phyloP scores from a whole-genome alignment of 805 yeast species.

The Starmerella vaccinii region DNA sequence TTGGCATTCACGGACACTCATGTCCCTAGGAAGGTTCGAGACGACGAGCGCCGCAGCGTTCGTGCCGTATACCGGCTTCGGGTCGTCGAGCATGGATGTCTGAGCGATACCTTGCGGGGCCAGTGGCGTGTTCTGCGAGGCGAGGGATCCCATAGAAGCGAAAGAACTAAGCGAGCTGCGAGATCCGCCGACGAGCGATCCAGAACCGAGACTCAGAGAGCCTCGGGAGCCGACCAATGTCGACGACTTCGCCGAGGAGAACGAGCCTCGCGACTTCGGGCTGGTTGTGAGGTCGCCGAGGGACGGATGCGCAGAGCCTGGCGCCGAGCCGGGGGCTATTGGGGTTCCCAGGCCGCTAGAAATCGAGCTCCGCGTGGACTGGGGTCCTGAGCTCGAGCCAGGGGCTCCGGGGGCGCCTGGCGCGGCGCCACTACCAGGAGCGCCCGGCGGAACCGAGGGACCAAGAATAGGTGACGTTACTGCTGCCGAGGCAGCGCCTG shows the following conservation, averaged over 20 bases:
- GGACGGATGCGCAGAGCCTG: background rate
- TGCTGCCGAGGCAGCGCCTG: conserved; percentile 3
- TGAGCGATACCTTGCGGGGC: background rate
- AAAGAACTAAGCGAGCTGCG: conserved; percentile 2
- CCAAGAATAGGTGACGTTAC: background rate
- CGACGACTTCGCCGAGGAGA: background rate
- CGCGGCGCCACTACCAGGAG: background rate
- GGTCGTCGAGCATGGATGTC: background rate
- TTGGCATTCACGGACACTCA: conserved; percentile 33
- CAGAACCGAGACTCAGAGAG: conserved; percentile 4
- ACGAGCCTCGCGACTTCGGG: conserved; percentile 7
- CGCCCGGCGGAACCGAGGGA: background rate
- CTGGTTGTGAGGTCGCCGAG: conserved; percentile 4
- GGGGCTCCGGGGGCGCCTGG: background rate
- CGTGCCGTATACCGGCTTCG: background rate
- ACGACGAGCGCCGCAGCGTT: conserved; percentile 23
- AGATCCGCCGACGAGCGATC: conserved; percentile 1
- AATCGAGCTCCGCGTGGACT: background rate
- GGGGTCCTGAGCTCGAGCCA: background rate
- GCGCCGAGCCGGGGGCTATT: background rate
- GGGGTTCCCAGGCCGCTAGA: background rate
- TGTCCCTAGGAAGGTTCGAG: conserved; percentile 32
- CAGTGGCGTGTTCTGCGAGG: background rate
- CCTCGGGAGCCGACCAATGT: background rate
- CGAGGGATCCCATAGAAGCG: conserved; percentile 6